A percentile compares a stretch with the other conserved stretches of the same genome.
Evolutionary conservation across 495 filamentous ascomycete genomes (phyloP).

Genomic region (Ascodesmis nigricans): DNA sequence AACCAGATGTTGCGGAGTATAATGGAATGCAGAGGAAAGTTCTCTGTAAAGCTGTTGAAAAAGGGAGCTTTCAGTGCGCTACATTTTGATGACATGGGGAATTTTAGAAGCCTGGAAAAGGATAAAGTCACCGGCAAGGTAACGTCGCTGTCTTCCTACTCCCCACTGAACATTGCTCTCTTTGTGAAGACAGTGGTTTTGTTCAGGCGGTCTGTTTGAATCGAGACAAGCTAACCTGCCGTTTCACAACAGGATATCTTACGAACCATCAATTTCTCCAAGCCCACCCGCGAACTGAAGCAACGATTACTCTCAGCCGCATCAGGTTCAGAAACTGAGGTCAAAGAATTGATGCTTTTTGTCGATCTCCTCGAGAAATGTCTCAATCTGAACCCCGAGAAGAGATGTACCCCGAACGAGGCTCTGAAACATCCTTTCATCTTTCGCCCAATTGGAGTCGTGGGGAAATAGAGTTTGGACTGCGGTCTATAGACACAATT

Average conservation of each 20-base stretch:
- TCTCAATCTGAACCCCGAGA: constrained; percentile 77
- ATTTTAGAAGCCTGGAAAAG: constrained; percentile 68
- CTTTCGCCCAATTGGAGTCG: constrained; percentile 2
- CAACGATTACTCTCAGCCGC: constrained; percentile 52
- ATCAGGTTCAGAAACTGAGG: constrained; percentile 50
- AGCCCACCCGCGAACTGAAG: constrained; percentile 62
- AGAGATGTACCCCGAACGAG: constrained; percentile 63
- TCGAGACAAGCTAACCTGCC: constrained; percentile 11
- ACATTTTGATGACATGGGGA: constrained; percentile 73
- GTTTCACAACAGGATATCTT: constrained; percentile 33
- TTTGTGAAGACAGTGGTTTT: constrained; percentile 11
- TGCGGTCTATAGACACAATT: no score
- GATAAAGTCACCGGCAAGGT: constrained; percentile 70
- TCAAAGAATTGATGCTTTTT: constrained; percentile 59
- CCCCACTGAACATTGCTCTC: constrained; percentile 1
- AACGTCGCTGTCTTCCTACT: constrained; percentile 12
- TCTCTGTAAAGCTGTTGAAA: constrained; percentile 66
- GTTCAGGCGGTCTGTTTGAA: constrained; percentile 1
- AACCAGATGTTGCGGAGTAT: constrained; percentile 93
- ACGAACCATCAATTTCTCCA: constrained; percentile 48
- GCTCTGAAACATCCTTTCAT: constrained; percentile 79
- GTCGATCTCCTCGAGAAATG: constrained; percentile 72
- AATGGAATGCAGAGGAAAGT: constrained; percentile 88
- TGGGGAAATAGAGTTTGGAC: constrained; percentile 1
- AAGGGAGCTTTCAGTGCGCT: constrained; percentile 46